Base-by-base conservation (phyloP, 805 yeast genomes). In the Suhomyces sp. region DNA sequence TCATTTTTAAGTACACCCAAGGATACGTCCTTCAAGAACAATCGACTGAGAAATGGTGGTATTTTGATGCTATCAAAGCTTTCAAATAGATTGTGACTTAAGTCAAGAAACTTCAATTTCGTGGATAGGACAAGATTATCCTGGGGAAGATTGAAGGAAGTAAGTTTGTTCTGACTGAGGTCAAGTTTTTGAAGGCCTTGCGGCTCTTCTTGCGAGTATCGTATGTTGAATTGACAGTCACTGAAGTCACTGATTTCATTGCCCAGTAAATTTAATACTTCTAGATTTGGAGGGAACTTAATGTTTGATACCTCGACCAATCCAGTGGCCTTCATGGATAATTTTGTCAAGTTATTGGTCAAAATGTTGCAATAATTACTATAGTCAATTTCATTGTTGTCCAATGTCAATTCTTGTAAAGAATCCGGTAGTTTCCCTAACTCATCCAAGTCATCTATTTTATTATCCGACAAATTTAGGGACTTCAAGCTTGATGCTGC, bases 401-500 rank as follows among this genome's bases (percentile, higher is more conserved):
- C 51, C 22, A 54, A 37, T 6, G 30, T 28, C 17, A 52, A 26
- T 16, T 40, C 42, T 15, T 25, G 23, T 11, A 54, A 25, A 7
- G 44, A 39, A 2, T 32, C 31, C 0, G 58, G 58, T 6, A 54
- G 35, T 7, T 16, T 13, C 7, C 58, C 57, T 20, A 52, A 38
- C 17, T 54, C 56, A 25, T 54, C 59, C 11, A 51, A 34, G 19
- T 53, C 58, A 37, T 50, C 53, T 18, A 54, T 43, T 7, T 23
- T 10, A 32, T 53, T 53, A 10, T 46, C 47, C 8, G 46, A 42
- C 4, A 53, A 22, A 23, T 43, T 34, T 13, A 54, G 34, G 1
- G 35, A 19, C 19, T 22, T 18, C 16, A 54, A 36, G 4, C 35
- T 27, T 2, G 28, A 22, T 28, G 47, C 36, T 8, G 17, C 10